Percentiles rank a stretch among this genome's conserved stretches.
Evolutionary conservation across 768 basidiomycete species (phyloP).

Genomic region (Naganishia vishniacii): DNA sequence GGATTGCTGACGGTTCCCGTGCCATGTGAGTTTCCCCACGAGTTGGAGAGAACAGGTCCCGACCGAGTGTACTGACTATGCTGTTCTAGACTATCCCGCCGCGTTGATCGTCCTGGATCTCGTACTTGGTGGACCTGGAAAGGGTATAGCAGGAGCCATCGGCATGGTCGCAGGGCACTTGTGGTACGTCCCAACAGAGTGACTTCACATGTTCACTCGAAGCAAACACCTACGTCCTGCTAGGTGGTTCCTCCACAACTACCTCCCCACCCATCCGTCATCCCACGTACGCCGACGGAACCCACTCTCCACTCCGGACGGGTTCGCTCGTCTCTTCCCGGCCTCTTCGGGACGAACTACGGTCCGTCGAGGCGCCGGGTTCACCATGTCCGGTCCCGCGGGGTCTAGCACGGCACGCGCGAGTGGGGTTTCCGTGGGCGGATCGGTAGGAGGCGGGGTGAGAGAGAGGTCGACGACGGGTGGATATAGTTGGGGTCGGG

Average conservation of each 20-base stretch:
- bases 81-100: conserved; percentile 42
- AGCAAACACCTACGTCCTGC: not conserved
- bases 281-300: conserved; percentile 37
- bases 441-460: conserved; percentile 27
- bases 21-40: conserved; percentile 36
- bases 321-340: conserved; percentile 37
- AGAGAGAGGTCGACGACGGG: conserved; percentile 33
- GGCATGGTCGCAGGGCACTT: conserved; percentile 44
- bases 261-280: conserved; percentile 42
- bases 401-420: not conserved
- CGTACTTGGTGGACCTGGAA: conserved; percentile 41
- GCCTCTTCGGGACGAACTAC: not conserved
- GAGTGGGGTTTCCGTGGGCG: conserved; percentile 5
- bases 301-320: conserved; percentile 34
- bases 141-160: conserved; percentile 40
- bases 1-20: conserved; percentile 46
- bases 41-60: not conserved
- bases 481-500: conserved; percentile 42
- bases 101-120: conserved; percentile 43
- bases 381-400: conserved; percentile 24
- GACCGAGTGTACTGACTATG: not conserved
- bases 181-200: conserved; percentile 33
- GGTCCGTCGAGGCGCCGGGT: conserved; percentile 14
- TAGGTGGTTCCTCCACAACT: conserved; percentile 47
- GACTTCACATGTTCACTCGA: not conserved